Percentiles rank a stretch among this genome's conserved stretches.
phyloP scores from a whole-genome alignment of 129 eudicot species.

The Lactuca sativa region DNA sequence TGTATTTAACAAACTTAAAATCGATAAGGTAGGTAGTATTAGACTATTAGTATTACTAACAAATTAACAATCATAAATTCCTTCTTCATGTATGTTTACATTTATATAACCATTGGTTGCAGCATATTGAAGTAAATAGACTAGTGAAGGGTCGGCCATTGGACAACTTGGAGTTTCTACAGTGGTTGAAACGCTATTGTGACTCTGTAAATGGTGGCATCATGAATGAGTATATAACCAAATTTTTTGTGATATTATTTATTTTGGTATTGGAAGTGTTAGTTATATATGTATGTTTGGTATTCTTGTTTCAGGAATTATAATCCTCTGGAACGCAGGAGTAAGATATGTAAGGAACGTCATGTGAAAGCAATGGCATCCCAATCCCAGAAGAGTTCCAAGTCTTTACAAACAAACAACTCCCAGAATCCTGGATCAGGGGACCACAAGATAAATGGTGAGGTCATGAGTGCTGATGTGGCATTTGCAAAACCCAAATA shows the following conservation, averaged over 20 bases:
- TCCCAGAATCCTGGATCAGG: conserved; percentile 42
- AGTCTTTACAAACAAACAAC: conserved; percentile 74
- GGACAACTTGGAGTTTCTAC: conserved; percentile 94
- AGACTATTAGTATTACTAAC: background rate
- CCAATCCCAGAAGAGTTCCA: conserved; percentile 40
- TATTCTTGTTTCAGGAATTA: conserved; percentile 57
- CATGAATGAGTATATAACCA: conserved; percentile 74
- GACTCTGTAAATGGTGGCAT: conserved; percentile 93
- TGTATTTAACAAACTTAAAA: conserved; percentile 87
- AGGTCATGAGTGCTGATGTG: conserved; percentile 24
- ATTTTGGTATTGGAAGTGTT: background rate
- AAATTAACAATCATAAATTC: background rate
- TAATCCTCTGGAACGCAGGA: conserved; percentile 83
- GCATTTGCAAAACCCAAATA: too few relatives aligned
- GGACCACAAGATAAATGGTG: conserved; percentile 51
- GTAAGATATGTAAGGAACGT: conserved; percentile 71
- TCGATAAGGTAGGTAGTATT: conserved; percentile 54
- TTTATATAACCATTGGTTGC: conserved; percentile 24
- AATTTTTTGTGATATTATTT: background rate
- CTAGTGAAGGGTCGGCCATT: conserved; percentile 87
- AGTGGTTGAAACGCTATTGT: conserved; percentile 95
- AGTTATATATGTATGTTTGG: conserved; percentile 14
- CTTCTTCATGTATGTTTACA: background rate
- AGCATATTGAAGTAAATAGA: conserved; percentile 94
- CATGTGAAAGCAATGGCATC: conserved; percentile 25